Base-by-base conservation (phyloP, 2,329 filamentous ascomycete species). In the Xylariaceae sp. region DNA sequence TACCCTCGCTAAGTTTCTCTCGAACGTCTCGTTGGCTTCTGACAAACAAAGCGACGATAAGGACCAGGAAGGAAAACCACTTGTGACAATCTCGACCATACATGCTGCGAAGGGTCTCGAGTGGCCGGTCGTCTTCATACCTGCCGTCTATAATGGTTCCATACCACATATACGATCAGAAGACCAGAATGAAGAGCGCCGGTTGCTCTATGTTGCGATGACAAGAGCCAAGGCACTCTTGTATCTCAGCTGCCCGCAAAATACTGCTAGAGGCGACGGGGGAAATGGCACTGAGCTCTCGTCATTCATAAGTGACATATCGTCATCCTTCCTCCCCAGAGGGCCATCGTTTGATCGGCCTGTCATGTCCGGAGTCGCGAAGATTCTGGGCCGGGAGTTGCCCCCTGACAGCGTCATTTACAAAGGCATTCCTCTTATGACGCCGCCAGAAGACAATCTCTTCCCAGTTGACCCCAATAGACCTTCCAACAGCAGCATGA, bases 61-160 rank as follows among this genome's bases (percentile, higher is more conserved):
- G 2, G 79, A 81, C 2, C 78, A 80, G 18, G 80, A 83, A 55
- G 78, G 78, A 34, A 82, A 79, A 34, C 78, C 83, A 1, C 80
- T 89, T 66, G 84, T 97, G 17, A 97, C 92, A 0, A 90, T 99
- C 23, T 97, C 92, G 4, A 99, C 93, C 0, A 97, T 99, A 9
- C 93, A 99, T 71, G 92, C 92, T 0, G 91, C 93, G 2, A 99
- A 99, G 74, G 93, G 93, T 2, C 80, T 99, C 0, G 93, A 99
- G 73, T 99, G 94, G 94, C 93, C 93, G 0, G 82, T 96, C 1
- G 91, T 97, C 0, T 97, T 97, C 72, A 86, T 97, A 13, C 92
- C 94, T 4, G 90, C 89, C 1, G 88, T 91, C 30, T 96, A 96
- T 70, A 85, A 92, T 51, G 94, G 93, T 0, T 93, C 88, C 1